Evolutionary conservation across 768 basidiomycete species (phyloP).

Genomic region (Kwoniella mangroviensis): DNA sequence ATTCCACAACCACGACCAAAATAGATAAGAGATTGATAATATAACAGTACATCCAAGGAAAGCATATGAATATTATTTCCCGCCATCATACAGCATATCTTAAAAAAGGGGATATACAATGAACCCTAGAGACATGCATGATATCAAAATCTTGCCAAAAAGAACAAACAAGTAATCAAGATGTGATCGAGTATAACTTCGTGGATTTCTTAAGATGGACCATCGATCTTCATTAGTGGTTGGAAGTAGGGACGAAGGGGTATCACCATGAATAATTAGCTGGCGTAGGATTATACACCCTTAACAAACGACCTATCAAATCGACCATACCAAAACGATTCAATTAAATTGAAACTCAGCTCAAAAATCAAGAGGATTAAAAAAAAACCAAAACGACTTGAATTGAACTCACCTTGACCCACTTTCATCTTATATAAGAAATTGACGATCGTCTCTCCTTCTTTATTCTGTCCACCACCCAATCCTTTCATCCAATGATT

Average conservation of each 20-base stretch:
- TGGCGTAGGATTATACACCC: constrained; percentile 44
- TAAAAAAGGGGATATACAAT: too few relatives aligned
- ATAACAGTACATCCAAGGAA: too few relatives aligned
- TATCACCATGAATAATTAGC: constrained; percentile 13
- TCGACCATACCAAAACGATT: not conserved
- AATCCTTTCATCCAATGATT: constrained; percentile 52
- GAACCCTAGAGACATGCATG: too few relatives aligned
- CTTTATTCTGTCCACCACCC: constrained; percentile 54
- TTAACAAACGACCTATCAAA: constrained; percentile 37
- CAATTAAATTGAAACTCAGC: not conserved
- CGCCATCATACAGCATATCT: too few relatives aligned
- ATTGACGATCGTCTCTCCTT: constrained; percentile 52
- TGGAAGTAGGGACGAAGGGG: not conserved
- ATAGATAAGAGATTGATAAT: too few relatives aligned
- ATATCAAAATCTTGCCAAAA: too few relatives aligned
- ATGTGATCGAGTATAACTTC: too few relatives aligned
- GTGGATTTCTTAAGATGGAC: too few relatives aligned
- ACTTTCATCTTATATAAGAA: constrained; percentile 55
- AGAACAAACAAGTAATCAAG: too few relatives aligned
- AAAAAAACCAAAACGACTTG: not conserved
- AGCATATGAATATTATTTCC: too few relatives aligned
- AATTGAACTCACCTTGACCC: constrained; percentile 44
- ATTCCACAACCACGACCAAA: too few relatives aligned
- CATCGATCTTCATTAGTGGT: too few relatives aligned
- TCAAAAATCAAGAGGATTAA: not conserved